Percentiles rank a stretch among this genome's conserved stretches.
These are phyloP conservation scores for Penicillium sp. DNA, from an alignment of 2,329 filamentous ascomycete species.

Conservation along the genomic window DNA sequence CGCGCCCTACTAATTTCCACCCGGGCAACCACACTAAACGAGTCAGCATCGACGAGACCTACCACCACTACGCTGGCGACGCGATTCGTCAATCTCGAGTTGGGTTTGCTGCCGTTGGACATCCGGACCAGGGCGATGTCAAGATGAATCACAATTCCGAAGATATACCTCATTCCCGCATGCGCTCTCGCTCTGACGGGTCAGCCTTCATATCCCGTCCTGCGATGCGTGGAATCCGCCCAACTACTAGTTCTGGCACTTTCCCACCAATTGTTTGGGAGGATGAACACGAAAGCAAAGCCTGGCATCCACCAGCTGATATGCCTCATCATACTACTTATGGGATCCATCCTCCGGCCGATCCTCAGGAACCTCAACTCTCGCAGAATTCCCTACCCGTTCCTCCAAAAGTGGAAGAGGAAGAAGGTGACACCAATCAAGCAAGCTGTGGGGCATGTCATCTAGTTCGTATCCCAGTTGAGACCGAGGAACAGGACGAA, in stretches of 20 bases:
- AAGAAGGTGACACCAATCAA: conserved; percentile 34
- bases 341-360: conserved; percentile 8
- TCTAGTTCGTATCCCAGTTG: conserved; percentile 51
- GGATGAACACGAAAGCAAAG: conserved; percentile 25
- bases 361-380: conserved; percentile 1
- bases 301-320: conserved; percentile 13
- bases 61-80: conserved; percentile 22
- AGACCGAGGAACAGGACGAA: conserved; percentile 53
- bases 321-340: conserved; percentile 10
- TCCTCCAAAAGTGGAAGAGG: conserved; percentile 30
- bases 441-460: conserved; percentile 58
- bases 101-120: conserved; percentile 17
- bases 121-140: conserved; percentile 15
- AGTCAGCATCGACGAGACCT: conserved; percentile 34
- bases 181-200: conserved; percentile 44
- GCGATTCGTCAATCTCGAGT: conserved; percentile 22
- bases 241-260: conserved; percentile 40
- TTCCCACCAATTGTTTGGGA: conserved; percentile 36
- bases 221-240: conserved; percentile 34
- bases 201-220: conserved; percentile 39
- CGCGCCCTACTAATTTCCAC: conserved; percentile 38
- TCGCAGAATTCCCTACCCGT: conserved; percentile 14
- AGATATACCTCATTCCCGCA: conserved; percentile 32
- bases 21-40: conserved; percentile 27
- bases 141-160: conserved; percentile 17